Conservation (phyloP, 2,329 filamentous ascomycete genomes). For the Diaporthe nobilis region DNA sequence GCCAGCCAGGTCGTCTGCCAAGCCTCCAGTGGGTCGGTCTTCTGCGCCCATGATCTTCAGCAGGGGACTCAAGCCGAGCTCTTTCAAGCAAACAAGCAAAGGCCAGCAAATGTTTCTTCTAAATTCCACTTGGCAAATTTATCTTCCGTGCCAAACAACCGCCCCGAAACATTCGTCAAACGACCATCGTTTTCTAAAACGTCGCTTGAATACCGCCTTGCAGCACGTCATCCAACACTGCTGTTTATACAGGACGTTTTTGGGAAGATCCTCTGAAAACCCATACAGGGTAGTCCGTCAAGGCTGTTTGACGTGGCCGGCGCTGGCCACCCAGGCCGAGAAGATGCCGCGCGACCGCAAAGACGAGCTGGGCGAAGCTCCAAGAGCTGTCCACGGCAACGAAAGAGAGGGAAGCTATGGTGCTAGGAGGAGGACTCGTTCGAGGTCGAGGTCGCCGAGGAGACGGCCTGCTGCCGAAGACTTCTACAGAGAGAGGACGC, state of each 20-base stretch:
- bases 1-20: not conserved
- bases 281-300: not conserved
- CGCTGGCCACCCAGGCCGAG: not conserved
- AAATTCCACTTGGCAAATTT: not conserved
- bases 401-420: not conserved
- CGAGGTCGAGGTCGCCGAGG: constrained; percentile 34
- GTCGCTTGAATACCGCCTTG: not conserved
- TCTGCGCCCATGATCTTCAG: not conserved
- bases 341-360: constrained; percentile 17
- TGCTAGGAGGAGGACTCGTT: not conserved
- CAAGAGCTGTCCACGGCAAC: not conserved
- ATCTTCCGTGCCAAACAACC: not conserved
- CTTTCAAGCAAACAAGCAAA: not conserved
- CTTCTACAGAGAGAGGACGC: constrained; percentile 33
- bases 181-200: not conserved
- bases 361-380: not conserved
- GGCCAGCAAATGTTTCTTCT: not conserved
- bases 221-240: not conserved
- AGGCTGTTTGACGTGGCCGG: not conserved
- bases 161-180: constrained; percentile 35
- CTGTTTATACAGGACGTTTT: no score
- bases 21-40: not conserved
- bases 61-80: not conserved
- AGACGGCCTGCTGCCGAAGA: constrained; percentile 36
- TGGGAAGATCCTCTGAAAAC: not conserved